These are phyloP conservation scores for Plasmodium malariae DNA, from an alignment of 169 alveolate species.

Conservation along the genomic window DNA sequence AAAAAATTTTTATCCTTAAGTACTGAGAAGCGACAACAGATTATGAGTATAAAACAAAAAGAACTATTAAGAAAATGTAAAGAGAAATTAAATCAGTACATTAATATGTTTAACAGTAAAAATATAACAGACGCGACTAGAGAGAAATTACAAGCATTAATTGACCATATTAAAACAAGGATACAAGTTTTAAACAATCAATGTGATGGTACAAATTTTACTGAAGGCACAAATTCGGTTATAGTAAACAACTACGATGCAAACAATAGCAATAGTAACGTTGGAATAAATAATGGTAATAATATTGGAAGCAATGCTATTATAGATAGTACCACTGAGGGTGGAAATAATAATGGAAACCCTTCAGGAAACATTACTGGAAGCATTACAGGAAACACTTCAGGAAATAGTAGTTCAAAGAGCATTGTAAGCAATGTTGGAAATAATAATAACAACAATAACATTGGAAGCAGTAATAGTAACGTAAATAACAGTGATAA, in stretches of 20 bases:
- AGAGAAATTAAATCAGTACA: constrained; percentile 58
- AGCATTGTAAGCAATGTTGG: too few relatives aligned
- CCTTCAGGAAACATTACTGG: too few relatives aligned
- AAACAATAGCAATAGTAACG: background rate
- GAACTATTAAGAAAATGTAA: constrained; percentile 69
- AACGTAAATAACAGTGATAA: background rate
- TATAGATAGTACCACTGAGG: too few relatives aligned
- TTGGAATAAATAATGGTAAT: background rate
- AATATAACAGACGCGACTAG: constrained; percentile 35
- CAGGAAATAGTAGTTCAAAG: too few relatives aligned
- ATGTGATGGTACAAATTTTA: constrained; percentile 28
- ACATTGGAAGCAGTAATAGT: background rate
- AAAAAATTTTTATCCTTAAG: constrained; percentile 67
- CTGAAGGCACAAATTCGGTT: background rate
- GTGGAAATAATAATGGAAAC: too few relatives aligned
- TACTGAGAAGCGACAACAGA: constrained; percentile 37
- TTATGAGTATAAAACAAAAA: constrained; percentile 69
- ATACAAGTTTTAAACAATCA: constrained; percentile 48
- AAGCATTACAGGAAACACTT: too few relatives aligned
- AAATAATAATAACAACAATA: constrained; percentile 2
- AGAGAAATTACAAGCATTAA: constrained; percentile 31
- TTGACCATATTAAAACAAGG: constrained; percentile 49
- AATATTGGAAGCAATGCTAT: background rate
- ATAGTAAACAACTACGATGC: background rate
- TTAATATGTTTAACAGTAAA: constrained; percentile 58